Base-by-base conservation (phyloP, 257 asterid species). In the Knoxia roxburghii region DNA sequence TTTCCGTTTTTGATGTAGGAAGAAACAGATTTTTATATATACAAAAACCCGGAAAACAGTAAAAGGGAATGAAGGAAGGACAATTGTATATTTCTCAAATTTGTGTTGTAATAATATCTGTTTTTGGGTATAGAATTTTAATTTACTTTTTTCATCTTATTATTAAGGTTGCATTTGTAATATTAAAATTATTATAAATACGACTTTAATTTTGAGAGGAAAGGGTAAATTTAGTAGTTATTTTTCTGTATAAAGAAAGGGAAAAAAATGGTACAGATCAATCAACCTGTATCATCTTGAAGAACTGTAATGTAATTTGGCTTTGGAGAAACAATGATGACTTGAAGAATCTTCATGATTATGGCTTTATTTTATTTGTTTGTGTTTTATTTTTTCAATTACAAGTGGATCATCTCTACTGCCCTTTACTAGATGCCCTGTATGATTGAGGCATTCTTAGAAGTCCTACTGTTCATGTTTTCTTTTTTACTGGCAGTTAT, bases 1-100 rank as follows among this genome's bases (percentile, higher is more conserved):
- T 72, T 77, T 75, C 78, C 69, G 30, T 70, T 81, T 27, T 26
- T 81, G 68, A 77, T 30, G 71, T 75, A 84, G 88, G 75, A 32
- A 80, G 78, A 84, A 77, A 64, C 9, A 37, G 9, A 37, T 68
- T 64, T 58, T 37, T 11, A 67, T 66, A 49, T 63, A 80, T 39
- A 65, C 51, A 69, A 20, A 1, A 39, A 61, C 53, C 49, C 61
- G 58, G n/a, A 27, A 50, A 72, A 49, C 12, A 60, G 54, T 32
- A 32, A 33, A 68, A 49, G 48, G 37, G 39, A 14, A 30, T 37
- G 37, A 67, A 35, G 62, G 54, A 40, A 75, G 63, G 73, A 48
- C 75, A 85, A 83, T 61, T 77, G 83, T 78, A 81, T 75, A 86
- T 82, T 78, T 79, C 79, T 69, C 81, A 71, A 83, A 71, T 67